Evolutionary conservation across 257 asterid species (phyloP).

Genomic region (Voacanga thouarsii): DNA sequence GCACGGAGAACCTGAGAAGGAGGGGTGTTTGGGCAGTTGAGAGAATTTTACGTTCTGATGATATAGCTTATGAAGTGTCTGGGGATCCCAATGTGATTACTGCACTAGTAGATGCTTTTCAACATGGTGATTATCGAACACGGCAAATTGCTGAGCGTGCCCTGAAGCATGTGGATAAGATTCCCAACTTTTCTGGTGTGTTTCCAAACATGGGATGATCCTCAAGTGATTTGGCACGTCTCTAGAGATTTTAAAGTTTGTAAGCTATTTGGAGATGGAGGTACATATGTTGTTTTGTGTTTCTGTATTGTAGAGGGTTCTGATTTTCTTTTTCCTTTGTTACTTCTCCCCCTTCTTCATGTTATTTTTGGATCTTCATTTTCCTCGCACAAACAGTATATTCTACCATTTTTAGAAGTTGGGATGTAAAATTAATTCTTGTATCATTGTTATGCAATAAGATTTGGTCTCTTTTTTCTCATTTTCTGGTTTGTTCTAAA

Average conservation of each 20-base stretch:
- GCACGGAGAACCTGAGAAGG: constrained; percentile 63
- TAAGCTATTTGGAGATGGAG: constrained; percentile 23
- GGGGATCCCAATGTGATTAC: constrained; percentile 75
- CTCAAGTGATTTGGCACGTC: constrained; percentile 1
- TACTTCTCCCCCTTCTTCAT: constrained; percentile 5
- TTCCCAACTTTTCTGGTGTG: constrained; percentile 86
- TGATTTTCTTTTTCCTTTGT: background rate
- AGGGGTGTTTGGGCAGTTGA: constrained; percentile 94
- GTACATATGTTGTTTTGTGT: constrained; percentile 31
- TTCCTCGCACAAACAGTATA: background rate
- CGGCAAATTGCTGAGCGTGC: constrained; percentile 93
- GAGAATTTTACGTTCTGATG: constrained; percentile 63
- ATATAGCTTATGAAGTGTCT: constrained; percentile 58
- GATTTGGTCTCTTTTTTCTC: background rate
- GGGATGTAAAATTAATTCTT: constrained; percentile 15
- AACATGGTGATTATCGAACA: constrained; percentile 78
- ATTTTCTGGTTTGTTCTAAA: background rate
- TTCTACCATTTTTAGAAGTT: constrained; percentile 13
- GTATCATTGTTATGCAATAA: constrained; percentile 14
- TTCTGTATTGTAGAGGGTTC: constrained; percentile 24
- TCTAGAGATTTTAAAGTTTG: background rate
- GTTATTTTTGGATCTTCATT: constrained; percentile 2
- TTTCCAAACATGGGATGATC: constrained; percentile 50
- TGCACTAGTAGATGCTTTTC: constrained; percentile 89
- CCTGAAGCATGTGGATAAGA: constrained; percentile 70